These are phyloP conservation scores for Solanum gracilifrons DNA, from an alignment of 257 asterid genomes.

Conservation along the genomic window DNA sequence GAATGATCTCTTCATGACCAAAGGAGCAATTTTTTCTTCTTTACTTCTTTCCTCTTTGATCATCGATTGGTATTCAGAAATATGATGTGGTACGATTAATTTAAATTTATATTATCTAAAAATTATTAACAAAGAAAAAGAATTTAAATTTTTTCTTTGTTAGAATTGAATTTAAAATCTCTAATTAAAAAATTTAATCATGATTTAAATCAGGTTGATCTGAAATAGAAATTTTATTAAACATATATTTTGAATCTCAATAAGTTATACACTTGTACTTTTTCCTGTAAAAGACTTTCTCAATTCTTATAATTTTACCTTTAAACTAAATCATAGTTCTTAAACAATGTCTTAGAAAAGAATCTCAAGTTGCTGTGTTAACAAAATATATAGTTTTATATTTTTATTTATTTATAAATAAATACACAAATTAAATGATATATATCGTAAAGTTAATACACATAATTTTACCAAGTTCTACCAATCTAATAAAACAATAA, in stretches of 20 bases:
- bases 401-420: not conserved
- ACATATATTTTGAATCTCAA: not conserved
- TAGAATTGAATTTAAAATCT: not conserved
- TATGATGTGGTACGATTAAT: not conserved
- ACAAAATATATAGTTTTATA: too few relatives aligned
- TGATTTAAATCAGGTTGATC: not conserved
- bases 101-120: not conserved
- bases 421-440: too few relatives aligned
- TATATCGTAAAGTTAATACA: too few relatives aligned
- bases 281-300: not conserved
- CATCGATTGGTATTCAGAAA: rapidly evolving
- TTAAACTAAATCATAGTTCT: not conserved
- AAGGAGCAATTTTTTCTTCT: not conserved
- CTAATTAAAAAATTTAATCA: not conserved
- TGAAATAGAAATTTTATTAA: not conserved
- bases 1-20: not conserved
- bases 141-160: too few relatives aligned
- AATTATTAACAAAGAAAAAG: not conserved
- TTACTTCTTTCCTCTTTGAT: not conserved
- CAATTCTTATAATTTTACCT: not conserved
- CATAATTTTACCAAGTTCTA: not conserved
- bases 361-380: not conserved
- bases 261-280: not conserved
- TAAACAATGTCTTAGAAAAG: not conserved
- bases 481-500: too few relatives aligned